A percentile compares a stretch with the other conserved stretches of the same genome.
These are phyloP conservation scores for Suhomyces panamericanus DNA, from an alignment of 1,139 yeast species.

Conservation along the genomic window DNA sequence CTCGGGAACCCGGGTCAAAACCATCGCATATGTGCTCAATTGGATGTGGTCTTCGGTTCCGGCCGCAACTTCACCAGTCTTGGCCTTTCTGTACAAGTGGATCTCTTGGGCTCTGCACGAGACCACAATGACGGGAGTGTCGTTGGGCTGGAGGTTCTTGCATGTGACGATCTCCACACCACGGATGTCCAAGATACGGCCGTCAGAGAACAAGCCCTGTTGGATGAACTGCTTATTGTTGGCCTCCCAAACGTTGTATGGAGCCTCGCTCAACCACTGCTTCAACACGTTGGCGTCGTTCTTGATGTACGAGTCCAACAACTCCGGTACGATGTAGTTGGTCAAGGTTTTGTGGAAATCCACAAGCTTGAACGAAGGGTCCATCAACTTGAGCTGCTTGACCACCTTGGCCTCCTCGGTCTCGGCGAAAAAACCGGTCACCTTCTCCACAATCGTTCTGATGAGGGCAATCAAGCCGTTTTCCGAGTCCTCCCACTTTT, in stretches of 20 bases:
- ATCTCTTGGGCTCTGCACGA: conserved; percentile 98
- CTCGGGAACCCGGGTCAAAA: conserved; percentile 88
- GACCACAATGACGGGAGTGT: conserved; percentile 88
- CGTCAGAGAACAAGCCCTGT: conserved; percentile 90
- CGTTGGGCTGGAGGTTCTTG: conserved; percentile 86
- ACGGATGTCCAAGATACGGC: conserved; percentile 88
- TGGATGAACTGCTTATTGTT: conserved; percentile 90
- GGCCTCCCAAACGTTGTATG: conserved; percentile 91
- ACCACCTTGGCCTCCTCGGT: conserved; percentile 94
- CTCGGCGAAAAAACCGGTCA: conserved; percentile 90
- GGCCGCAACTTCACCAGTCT: conserved; percentile 93
- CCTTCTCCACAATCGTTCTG: conserved; percentile 76
- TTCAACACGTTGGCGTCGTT: conserved; percentile 85
- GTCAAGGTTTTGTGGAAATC: conserved; percentile 82
- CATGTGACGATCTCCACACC: conserved; percentile 93
- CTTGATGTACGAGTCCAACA: conserved; percentile 90
- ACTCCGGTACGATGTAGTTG: conserved; percentile 91
- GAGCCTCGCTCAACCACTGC: conserved; percentile 95
- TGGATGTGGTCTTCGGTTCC: conserved; percentile 94
- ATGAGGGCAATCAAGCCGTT: conserved; percentile 83
- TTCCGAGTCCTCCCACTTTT: conserved; percentile 90
- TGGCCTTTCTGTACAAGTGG: conserved; percentile 81
- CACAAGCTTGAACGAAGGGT: conserved; percentile 81
- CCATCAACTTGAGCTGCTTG: conserved; percentile 83
- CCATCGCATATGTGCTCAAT: conserved; percentile 94